Conservation (phyloP, 2,329 filamentous ascomycete genomes). For the Westerdykella ornata region DNA sequence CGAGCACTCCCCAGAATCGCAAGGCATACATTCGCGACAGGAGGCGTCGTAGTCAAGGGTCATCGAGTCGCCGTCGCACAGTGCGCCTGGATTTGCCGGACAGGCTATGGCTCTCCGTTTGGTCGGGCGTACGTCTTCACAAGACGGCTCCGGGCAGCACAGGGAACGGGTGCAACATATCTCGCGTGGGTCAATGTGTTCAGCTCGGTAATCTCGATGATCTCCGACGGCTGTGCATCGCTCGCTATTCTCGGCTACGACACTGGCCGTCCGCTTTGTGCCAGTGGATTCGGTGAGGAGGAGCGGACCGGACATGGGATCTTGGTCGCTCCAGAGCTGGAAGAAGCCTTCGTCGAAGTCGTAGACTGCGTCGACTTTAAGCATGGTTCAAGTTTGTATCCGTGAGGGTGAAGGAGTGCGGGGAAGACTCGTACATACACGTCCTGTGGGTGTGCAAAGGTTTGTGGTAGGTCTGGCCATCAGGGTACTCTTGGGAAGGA, state of each 20-base stretch:
- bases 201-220: slow-evolving; percentile 16
- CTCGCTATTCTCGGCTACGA: slow-evolving; percentile 12
- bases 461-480: slow-evolving; percentile 1
- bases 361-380: no score
- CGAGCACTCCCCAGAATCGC: slow-evolving; percentile 13
- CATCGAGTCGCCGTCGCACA: no score
- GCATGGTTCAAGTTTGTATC: no score
- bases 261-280: slow-evolving; percentile 22
- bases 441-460: no score
- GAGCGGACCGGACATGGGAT: no score
- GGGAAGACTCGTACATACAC: no score
- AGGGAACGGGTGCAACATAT: slow-evolving; percentile 14
- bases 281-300: no score
- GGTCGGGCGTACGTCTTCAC: slow-evolving; percentile 20
- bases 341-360: no score
- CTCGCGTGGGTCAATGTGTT: slow-evolving; percentile 22
- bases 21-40: neutral
- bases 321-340: no score
- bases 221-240: slow-evolving; percentile 8
- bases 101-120: slow-evolving; percentile 24
- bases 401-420: no score
- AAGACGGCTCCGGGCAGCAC: slow-evolving; percentile 18
- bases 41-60: no score
- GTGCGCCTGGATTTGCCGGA: no score
- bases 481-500: slow-evolving; percentile 3